These are phyloP conservation scores for Collybia sp. DNA, from an alignment of 768 basidiomycete genomes.

Conservation along the genomic window DNA sequence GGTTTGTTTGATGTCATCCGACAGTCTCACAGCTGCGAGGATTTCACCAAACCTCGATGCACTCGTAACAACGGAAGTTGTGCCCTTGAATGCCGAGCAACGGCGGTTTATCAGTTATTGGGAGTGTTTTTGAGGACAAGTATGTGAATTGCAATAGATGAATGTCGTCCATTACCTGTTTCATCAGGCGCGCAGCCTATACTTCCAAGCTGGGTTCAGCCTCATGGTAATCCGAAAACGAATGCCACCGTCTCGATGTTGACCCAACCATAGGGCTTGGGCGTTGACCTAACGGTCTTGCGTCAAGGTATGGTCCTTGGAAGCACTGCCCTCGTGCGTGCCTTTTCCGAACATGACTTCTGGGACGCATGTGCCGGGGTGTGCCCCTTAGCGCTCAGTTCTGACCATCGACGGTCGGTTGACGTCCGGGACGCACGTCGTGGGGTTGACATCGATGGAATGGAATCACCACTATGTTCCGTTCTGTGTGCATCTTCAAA, in stretches of 20 bases:
- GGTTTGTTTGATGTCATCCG: no score
- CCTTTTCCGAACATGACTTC: no score
- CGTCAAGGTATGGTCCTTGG: conserved; percentile 67
- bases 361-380: no score
- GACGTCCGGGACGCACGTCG: no score
- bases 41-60: no score
- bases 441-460: no score
- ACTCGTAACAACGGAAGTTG: background rate
- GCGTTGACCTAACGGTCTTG: conserved; percentile 74
- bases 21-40: no score
- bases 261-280: conserved; percentile 66
- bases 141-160: conserved; percentile 30
- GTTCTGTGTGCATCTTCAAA: no score
- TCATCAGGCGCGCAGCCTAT: conserved; percentile 70
- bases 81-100: conserved; percentile 8
- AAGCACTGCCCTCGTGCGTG: conserved; percentile 66
- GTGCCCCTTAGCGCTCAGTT: no score
- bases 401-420: no score
- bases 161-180: conserved; percentile 8
- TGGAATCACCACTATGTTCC: no score
- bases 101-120: conserved; percentile 26
- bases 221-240: conserved; percentile 65
- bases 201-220: conserved; percentile 97
- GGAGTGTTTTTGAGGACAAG: conserved; percentile 57
- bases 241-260: background rate